A percentile compares a stretch with the other conserved stretches of the same genome.
Evolutionary conservation across 768 basidiomycete species (phyloP).

Genomic region (Arthromyces matolae): DNA sequence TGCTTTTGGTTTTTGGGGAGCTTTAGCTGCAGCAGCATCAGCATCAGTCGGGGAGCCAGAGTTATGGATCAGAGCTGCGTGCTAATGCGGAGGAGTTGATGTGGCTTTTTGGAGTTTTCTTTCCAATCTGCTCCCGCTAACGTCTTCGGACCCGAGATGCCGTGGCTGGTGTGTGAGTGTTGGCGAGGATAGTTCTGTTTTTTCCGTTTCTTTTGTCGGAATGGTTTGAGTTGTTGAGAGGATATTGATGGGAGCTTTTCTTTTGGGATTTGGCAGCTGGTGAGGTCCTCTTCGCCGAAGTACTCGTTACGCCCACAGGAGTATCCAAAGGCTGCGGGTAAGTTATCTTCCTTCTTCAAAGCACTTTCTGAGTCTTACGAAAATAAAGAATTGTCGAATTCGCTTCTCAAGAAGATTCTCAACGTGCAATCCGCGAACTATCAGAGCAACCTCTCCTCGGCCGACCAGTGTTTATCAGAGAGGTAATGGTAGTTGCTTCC

Average conservation of each 20-base stretch:
- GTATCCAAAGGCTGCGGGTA: constrained; percentile 99
- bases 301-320: constrained; percentile 93
- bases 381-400: constrained; percentile 87
- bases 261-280: constrained; percentile 93
- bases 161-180: constrained; percentile 36
- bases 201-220: constrained; percentile 42
- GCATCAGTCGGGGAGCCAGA: constrained; percentile 29
- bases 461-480: constrained; percentile 93
- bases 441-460: constrained; percentile 90
- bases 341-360: constrained; percentile 31
- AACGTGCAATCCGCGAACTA: constrained; percentile 85
- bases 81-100: constrained; percentile 15
- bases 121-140: constrained; percentile 18
- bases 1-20: constrained; percentile 28
- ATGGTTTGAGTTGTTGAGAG: constrained; percentile 67
- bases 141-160: constrained; percentile 26
- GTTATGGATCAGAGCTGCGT: constrained; percentile 18
- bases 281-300: constrained; percentile 99
- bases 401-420: constrained; percentile 82
- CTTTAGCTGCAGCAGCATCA: constrained; percentile 30
- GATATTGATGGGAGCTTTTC: constrained; percentile 94
- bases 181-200: constrained; percentile 34
- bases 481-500: constrained; percentile 46
- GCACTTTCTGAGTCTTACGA: constrained; percentile 15
- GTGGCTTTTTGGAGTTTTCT: constrained; percentile 20